phyloP scores from a whole-genome alignment of 31 red algal species.

The Asparagopsis taxiformis region DNA sequence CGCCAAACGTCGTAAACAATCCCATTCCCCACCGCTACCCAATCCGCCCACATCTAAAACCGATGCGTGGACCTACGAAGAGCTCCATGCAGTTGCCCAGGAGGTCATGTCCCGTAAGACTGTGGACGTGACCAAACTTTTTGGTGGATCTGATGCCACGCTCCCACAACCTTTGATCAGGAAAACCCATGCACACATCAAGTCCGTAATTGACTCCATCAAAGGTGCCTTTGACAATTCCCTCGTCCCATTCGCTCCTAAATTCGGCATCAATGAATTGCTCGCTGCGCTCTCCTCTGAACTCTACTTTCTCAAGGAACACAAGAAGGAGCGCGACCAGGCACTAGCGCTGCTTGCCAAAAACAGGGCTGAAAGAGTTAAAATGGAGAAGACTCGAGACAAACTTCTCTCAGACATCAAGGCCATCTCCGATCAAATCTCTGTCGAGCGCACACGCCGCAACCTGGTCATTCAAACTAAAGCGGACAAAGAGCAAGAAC shows the following conservation, averaged over 20 bases:
- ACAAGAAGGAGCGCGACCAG: not conserved
- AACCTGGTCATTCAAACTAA: not conserved
- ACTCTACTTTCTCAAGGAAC: not conserved
- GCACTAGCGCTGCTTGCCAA: not conserved
- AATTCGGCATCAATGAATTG: not conserved
- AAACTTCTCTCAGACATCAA: not conserved
- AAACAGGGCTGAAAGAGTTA: not conserved
- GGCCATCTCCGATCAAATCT: conserved; percentile 6
- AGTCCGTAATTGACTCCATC: not conserved
- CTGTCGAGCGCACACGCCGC: not conserved
- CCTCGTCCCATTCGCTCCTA: not conserved
- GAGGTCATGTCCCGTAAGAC: too few species aligned
- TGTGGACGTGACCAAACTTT: too few species aligned
- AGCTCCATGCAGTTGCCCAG: too few species aligned
- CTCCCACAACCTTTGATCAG: not conserved
- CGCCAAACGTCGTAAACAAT: not conserved
- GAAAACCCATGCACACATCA: not conserved
- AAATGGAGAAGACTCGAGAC: too few species aligned
- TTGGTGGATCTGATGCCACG: too few species aligned
- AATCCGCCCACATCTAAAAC: too few species aligned
- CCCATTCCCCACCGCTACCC: too few species aligned
- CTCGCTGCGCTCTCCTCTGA: not conserved
- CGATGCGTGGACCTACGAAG: too few species aligned
- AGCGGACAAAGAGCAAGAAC: not conserved
- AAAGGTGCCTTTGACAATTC: conserved; percentile 10